Base-by-base conservation (phyloP, 2,329 filamentous ascomycete species). In the Microcera coccophila region DNA sequence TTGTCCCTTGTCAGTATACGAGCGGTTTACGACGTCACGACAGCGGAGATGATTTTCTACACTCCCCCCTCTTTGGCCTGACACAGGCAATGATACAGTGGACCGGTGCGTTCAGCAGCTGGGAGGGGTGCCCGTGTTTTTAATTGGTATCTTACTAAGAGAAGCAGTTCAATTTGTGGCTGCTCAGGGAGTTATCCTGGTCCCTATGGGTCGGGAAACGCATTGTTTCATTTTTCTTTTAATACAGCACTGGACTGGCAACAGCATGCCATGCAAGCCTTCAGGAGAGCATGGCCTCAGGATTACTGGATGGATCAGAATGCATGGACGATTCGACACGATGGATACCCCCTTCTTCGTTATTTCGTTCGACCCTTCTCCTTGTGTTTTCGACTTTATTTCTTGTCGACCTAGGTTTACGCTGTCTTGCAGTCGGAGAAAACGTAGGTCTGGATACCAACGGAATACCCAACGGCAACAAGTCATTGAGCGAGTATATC, bases 251-350 rank as follows among this genome's bases (percentile, higher is more conserved):
- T 57, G 52, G 58, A 63, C 64, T 68, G 63, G 67, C 63, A 65
- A 68, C 62, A 66, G 62, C 62, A 64, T 58, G 50, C 45, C 49
- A 43, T 48, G 42, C 41, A 47, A 47, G 45, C 50, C 43, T 47
- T 44, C 41, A 42, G 45, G 50, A 44, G 44, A 44, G 51, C 41
- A 44, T 44, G 48, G 42, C 44, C 47, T 54, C 51, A 57, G 55
- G 60, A 60, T 58, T 61, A 59, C 55, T 53, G 60, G 57, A 65
- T 54, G 63, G 63, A 58, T n/a, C 60, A 67, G 66, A 69, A 68
- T 67, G 67, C 55, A 67, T 69, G 67, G 63, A 70, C 58, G 67
- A 70, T 62, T 65, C 59, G 61, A 64, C 56, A 68, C 55, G 67
- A 71, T 61, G 68, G 66, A 71, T 71, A 70, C 67, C 67, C 66